Evolutionary conservation across 805 yeast genomes (phyloP).

Genomic region (Dipodascopsis tothii): DNA sequence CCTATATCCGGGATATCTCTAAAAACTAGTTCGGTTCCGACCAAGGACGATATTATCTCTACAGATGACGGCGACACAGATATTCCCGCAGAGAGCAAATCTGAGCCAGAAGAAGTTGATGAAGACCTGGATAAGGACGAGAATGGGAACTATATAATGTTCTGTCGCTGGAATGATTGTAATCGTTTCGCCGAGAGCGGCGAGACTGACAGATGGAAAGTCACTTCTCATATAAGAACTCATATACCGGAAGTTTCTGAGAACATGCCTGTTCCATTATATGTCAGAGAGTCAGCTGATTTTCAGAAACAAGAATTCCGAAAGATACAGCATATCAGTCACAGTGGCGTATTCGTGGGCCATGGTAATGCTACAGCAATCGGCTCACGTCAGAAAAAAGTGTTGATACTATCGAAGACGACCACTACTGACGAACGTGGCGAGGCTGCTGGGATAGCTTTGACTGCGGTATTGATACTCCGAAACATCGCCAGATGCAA

Average conservation of each 20-base stretch:
- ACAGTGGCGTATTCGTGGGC: too few species aligned
- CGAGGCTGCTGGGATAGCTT: slow-evolving; percentile 26
- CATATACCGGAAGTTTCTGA: slow-evolving; percentile 21
- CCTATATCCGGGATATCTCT: too few species aligned
- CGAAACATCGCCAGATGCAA: slow-evolving; percentile 32
- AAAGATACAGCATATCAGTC: too few species aligned
- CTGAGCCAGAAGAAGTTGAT: too few species aligned
- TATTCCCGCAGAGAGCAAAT: too few species aligned
- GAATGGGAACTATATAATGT: not conserved
- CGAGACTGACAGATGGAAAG: slow-evolving; percentile 12
- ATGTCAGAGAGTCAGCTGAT: not conserved
- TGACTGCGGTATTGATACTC: slow-evolving; percentile 32
- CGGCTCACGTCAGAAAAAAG: too few species aligned
- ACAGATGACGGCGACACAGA: too few species aligned
- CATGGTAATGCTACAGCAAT: too few species aligned
- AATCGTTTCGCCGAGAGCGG: slow-evolving; percentile 17
- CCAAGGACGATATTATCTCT: too few species aligned
- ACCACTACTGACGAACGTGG: slow-evolving; percentile 26
- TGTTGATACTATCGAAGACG: slow-evolving; percentile 3
- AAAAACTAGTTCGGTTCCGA: too few species aligned
- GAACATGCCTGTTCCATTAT: not conserved
- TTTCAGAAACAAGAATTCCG: not conserved
- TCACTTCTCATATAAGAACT: slow-evolving; percentile 21
- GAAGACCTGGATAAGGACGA: too few species aligned
- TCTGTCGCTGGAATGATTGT: slow-evolving; percentile 19